Evolutionary conservation across 1,284 basidiomycete genomes (phyloP), one percentile per base, ranked within the genome.

Genomic region (Sporisorium scitamineum): DNA sequence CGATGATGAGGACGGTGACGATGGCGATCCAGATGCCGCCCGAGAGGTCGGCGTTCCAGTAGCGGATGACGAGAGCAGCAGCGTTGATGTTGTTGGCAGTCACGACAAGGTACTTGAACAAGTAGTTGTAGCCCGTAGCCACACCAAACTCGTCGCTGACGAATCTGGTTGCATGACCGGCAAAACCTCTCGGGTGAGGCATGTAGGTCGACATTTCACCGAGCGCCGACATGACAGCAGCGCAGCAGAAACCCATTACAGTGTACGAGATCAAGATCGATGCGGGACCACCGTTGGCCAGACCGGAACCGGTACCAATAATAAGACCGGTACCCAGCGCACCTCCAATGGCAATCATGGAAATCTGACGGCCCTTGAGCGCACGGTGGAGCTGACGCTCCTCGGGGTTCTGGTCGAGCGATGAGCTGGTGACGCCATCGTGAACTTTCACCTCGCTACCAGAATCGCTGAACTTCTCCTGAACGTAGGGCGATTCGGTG

Each of bases 311-410:
- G 7, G 86, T 89, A 48, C 92, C 92, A 75, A 93, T 92, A 74
- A 93, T 91, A 20, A 93, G 87, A 82, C 92, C 92, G 26, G 92
- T 93, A 9, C 79, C 79, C 24, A 80, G 67, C 4, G 72, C 73
- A 47, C 79, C 79, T 24, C 81, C 75, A 29, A 80, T 70, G 51
- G 82, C 83, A 63, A 86, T 92, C 91, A 92, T 92, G 27, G 90
- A 90, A 53, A 92, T 90, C 79, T 85, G 84, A 50, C 70, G 60
- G 20, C 67, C 55, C 41, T 91, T 90, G 61, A 92, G 87, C 13
- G 88, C 74, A 20, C 79, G 64, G 54, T 79, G 74, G 24, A 80
- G 68, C 55, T 80, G 64, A 5, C 74, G 73, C 53, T 78, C 74
- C 45, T 79, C 59, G 18, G 70, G 67, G 10, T 69, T 56, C 11